Base-by-base conservation (phyloP, 371 early-diverging fungal species). In the Mortierella sp. region DNA sequence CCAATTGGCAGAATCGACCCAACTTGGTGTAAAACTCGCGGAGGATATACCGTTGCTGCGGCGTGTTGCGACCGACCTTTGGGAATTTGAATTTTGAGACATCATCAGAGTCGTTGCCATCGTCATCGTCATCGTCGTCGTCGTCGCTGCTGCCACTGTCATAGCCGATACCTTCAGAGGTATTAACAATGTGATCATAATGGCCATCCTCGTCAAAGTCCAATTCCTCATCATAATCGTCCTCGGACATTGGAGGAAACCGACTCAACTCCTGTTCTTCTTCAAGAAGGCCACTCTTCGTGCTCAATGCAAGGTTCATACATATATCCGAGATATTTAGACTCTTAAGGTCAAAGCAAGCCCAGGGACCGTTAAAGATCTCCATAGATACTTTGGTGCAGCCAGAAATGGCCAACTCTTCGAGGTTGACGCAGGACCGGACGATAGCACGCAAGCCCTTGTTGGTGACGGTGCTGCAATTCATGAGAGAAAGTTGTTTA, bases 321-420 rank as follows among this genome's bases (percentile, higher is more conserved):
- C 37, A 22, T 63, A 70, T 30, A 9, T 51, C 66, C 32, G 32
- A 54, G 20, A 76, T 63, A 18, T 66, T 26, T 64, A 76, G 40
- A 9, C 35, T 10, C 1, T 35, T 16, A 12, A 77, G 10, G 16
- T n/a, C 45, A 8, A 20, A 5, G 39, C 63, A 47, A 1, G 70
- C 70, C 78, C 78, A 78, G 6, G 78, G 73, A 0, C 78, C 78
- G 32, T 58, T 32, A 24, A 78, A 78, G 12, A 78, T 0, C 32
- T 62, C 30, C 26, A 72, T 24, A 20, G 54, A 59, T 35, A 69
- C 22, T 0, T 24, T 2, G 22, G 16, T 16, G 26, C 70, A 68
- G 30, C 55, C 28, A 3, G 37, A 22, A 26, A 78, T 30, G 28
- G 35, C 20, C 45, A 78, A 24, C 1, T 12, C 32, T 10, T 32